Conservation (phyloP, 192 early-diverging fungal genomes). For the Coemansia sp. region DNA sequence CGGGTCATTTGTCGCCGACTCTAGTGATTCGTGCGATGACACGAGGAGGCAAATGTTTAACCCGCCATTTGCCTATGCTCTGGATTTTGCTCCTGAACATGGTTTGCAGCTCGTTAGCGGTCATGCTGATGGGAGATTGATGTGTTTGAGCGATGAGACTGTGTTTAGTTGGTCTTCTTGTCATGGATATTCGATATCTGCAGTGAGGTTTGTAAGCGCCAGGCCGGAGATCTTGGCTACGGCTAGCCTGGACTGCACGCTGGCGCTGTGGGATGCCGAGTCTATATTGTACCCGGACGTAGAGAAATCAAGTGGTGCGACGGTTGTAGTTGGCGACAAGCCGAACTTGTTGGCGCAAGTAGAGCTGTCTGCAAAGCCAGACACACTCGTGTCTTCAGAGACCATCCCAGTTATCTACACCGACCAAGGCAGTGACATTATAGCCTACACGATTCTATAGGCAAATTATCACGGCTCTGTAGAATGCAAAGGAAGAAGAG, state of each 20-base stretch:
- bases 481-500: background rate
- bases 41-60: conserved; percentile 24
- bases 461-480: background rate
- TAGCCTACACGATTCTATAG: conserved; percentile 10
- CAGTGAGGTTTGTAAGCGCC: conserved; percentile 41
- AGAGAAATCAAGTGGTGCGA: background rate
- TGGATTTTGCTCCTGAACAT: conserved; percentile 35
- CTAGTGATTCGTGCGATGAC: background rate
- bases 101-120: conserved; percentile 32
- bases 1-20: background rate
- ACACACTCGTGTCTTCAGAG: conserved; percentile 26
- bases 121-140: conserved; percentile 50
- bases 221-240: conserved; percentile 36
- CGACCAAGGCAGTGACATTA: conserved; percentile 27
- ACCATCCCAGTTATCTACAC: conserved; percentile 21
- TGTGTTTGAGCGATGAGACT: conserved; percentile 22
- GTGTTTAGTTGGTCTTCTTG: conserved; percentile 24
- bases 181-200: conserved; percentile 51
- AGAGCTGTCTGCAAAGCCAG: conserved; percentile 30
- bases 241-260: conserved; percentile 38
- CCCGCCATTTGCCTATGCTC: conserved; percentile 49
- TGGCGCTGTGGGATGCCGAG: conserved; percentile 41
- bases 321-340: background rate
- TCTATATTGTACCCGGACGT: conserved; percentile 8
- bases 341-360: background rate